phyloP scores from a whole-genome alignment of 2,329 filamentous ascomycete genomes.

The Acarospora socialis region DNA sequence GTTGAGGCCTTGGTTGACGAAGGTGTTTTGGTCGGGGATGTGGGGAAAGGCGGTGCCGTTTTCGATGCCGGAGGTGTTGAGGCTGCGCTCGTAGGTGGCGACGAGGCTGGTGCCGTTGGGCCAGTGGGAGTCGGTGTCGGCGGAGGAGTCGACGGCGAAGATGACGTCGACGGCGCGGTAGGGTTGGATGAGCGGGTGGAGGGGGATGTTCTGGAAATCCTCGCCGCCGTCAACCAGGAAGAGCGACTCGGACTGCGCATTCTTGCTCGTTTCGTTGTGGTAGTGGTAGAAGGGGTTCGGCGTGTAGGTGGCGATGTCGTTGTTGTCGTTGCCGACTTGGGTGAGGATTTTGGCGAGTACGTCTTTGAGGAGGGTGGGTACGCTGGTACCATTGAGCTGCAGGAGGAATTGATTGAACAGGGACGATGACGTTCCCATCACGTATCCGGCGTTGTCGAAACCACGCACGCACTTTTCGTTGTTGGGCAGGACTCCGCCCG shows the following conservation, averaged over 20 bases:
- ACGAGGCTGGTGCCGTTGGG: slow-evolving; percentile 64
- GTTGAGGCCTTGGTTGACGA: slow-evolving; percentile 65
- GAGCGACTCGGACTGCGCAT: slow-evolving; percentile 39
- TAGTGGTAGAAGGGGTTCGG: slow-evolving; percentile 65
- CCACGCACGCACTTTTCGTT: slow-evolving; percentile 54
- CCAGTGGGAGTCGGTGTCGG: slow-evolving; percentile 55
- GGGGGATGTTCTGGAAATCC: slow-evolving; percentile 64
- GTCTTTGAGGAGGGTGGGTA: slow-evolving; percentile 37
- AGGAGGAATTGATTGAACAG: slow-evolving; percentile 72
- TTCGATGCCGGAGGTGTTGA: slow-evolving; percentile 37
- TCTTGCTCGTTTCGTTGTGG: slow-evolving; percentile 44
- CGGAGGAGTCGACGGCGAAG: slow-evolving; percentile 66
- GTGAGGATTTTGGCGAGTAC: slow-evolving; percentile 40
- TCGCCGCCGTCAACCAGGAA: slow-evolving; percentile 67
- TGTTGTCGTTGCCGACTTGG: slow-evolving; percentile 41
- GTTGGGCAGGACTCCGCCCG: slow-evolving; percentile 41
- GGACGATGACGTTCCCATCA: slow-evolving; percentile 75
- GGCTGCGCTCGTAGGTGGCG: slow-evolving; percentile 56
- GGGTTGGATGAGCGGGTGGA: slow-evolving; percentile 64
- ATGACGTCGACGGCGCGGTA: slow-evolving; percentile 61
- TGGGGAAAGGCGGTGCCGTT: slow-evolving; percentile 60
- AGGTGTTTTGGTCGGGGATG: slow-evolving; percentile 61
- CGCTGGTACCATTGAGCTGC: slow-evolving; percentile 41
- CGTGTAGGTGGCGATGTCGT: slow-evolving; percentile 60
- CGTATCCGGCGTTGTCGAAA: slow-evolving; percentile 67